Conservation (phyloP, 2,329 filamentous ascomycete genomes). For the Aspergillus thermomutatus region DNA sequence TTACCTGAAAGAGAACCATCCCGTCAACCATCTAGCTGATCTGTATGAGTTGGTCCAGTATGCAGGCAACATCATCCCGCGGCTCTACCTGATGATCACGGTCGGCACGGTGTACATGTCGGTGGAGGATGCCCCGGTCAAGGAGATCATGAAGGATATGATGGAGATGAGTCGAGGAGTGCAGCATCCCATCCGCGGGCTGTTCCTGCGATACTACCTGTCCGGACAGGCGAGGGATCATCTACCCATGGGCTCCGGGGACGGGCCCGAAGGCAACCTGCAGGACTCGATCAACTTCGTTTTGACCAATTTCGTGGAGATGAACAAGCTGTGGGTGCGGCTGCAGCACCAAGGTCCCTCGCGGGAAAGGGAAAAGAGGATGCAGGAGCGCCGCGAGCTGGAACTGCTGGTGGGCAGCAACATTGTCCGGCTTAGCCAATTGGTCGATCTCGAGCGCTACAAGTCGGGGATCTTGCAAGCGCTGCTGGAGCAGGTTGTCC, state of each 20-base stretch:
- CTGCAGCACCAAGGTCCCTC: constrained; percentile 97
- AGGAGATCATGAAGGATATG: constrained; percentile 99
- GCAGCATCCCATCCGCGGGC: constrained; percentile 90
- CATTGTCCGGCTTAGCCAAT: constrained; percentile 86
- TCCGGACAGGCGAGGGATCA: constrained; percentile 90
- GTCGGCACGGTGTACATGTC: constrained; percentile 99
- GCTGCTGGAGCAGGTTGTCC: constrained; percentile 91
- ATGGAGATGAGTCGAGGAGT: constrained; percentile 99
- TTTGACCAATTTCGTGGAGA: constrained; percentile 97
- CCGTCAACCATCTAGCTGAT: constrained; percentile 95
- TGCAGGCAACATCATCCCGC: constrained; percentile 94
- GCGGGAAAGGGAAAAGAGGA: constrained; percentile 86
- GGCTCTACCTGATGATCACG: constrained; percentile 98
- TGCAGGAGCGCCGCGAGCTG: constrained; percentile 89
- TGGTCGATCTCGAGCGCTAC: constrained; percentile 93
- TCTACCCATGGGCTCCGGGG: constrained; percentile 74
- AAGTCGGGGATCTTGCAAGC: constrained; percentile 86
- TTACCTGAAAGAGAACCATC: constrained; percentile 95
- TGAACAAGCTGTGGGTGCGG: constrained; percentile 99
- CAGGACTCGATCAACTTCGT: constrained; percentile 98
- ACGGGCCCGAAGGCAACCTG: constrained; percentile 91
- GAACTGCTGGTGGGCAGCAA: constrained; percentile 96
- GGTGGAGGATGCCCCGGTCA: constrained; percentile 95
- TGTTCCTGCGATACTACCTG: constrained; percentile 95
- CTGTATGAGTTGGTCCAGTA: constrained; percentile 97